These are phyloP conservation scores for Rhizopogon vesiculosus DNA, from an alignment of 768 basidiomycete species.

Conservation along the genomic window DNA sequence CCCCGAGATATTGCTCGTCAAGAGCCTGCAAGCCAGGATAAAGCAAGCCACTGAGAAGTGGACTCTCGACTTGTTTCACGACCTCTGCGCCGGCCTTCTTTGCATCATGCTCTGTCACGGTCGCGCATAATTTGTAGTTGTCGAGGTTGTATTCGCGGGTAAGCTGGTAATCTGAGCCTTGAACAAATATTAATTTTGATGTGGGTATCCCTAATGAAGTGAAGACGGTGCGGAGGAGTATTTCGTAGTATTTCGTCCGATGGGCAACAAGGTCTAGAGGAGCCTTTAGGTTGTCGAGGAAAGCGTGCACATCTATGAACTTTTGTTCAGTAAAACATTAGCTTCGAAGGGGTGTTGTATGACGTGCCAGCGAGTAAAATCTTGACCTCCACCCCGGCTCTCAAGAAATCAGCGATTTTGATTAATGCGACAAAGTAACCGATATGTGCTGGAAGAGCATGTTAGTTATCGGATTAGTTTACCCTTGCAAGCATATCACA, in stretches of 20 bases:
- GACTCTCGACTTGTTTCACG: conserved; percentile 94
- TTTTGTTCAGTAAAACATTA: background rate
- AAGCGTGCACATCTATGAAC: conserved; percentile 82
- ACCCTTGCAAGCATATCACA: background rate
- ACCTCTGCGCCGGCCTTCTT: conserved; percentile 99
- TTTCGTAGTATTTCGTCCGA: conserved; percentile 88
- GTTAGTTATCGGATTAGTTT: background rate
- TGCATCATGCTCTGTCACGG: conserved; percentile 92
- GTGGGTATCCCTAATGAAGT: conserved; percentile 87
- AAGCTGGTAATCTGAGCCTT: conserved; percentile 92
- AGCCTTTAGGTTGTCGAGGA: conserved; percentile 96
- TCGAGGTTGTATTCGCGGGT: conserved; percentile 90
- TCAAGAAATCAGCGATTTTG: conserved; percentile 95
- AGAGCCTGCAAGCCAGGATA: conserved; percentile 97
- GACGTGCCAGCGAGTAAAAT: conserved; percentile 71
- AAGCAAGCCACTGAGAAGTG: conserved; percentile 83
- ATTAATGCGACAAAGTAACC: conserved; percentile 94
- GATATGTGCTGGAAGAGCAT: conserved; percentile 70
- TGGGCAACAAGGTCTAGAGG: conserved; percentile 87
- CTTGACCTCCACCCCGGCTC: conserved; percentile 87
- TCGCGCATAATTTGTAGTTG: conserved; percentile 89
- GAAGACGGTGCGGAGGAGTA: conserved; percentile 78
- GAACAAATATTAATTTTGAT: conserved; percentile 75
- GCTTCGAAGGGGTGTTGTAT: background rate
- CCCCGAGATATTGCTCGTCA: conserved; percentile 93